Evolutionary conservation across 805 yeast genomes (phyloP), one percentile per base, ranked within the genome.

Genomic region (Ogataea populi-albae): DNA sequence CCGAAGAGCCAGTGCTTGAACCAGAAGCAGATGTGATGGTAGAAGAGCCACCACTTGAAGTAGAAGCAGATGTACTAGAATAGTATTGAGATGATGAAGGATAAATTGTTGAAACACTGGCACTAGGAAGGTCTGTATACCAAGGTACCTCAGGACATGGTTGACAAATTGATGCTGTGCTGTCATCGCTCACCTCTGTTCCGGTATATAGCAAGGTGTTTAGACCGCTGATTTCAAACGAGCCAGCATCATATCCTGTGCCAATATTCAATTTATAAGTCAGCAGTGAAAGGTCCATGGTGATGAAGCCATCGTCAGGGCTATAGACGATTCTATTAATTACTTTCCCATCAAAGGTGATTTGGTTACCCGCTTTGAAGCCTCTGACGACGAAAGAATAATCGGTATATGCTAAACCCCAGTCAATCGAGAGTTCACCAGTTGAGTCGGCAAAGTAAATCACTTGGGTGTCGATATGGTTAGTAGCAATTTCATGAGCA

Each of bases 361-460:
- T 25, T 11, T 11, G 9, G 15, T 25, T 12, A 9, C 28, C 28
- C 10, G 28, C 28, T 25, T 12, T 25, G 28, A 25, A 25, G 8
- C 28, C 28, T 25, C 28, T 25, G 28, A 25, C 14, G 10, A 25
- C 28, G 8, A 16, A 16, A 25, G 14, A 11, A 12, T 25, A 25
- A 25, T 25, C 28, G 14, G 28, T 25, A 16, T 25, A 25, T 9
- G 14, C 9, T 8, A 25, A 8, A 25, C 28, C 28, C 28, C 10
- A 25, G 9, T 9, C 15, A 10, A 25, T 25, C 8, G 9, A 11
- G 8, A 25, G 28, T 25, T 25, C 28, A 10, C 28, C 28, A 12
- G 28, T 25, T 8, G 9, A 9, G 14, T 25, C 28, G 16, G 9
- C 28, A 25, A 25, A 25, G 15, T 25, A 25, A 25, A 25, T 25